Evolutionary conservation across 352 stramenopile genomes (phyloP), one percentile per base, ranked within the genome.

Genomic region (Proteromonas lacertae): DNA sequence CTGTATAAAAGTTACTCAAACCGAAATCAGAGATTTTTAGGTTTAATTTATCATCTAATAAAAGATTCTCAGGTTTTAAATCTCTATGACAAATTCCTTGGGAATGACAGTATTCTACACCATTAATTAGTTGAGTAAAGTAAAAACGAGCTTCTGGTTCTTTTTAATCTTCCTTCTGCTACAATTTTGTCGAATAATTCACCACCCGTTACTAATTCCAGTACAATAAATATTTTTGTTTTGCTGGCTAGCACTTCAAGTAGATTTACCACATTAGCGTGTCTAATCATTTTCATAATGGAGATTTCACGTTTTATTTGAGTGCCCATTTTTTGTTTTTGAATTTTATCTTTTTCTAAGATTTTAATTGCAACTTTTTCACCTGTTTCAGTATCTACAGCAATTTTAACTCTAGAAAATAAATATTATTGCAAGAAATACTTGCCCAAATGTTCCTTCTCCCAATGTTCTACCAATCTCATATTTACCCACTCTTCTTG

Each of bases 21-120:
- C 83, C 83, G 63, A 98, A 98, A 57, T 96, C 87, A 29, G 74
- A 89, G 53, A 96, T 94, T 56, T 97, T 96, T 13, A 98, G 53
- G 45, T 90, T 88, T 51, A 69, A 64, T 55, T 89, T 66, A 34
- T 80, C 60, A 42, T 93, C 80, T 17, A 94, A 55, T 20, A 94
- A 59, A 40, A 94, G 49, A 50, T 94, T 95, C 42, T 74, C 67
- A 38, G 73, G 71, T 55, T 91, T 94, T 26, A n/a, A n/a, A n/a
- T n/a, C n/a, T n/a, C n/a, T n/a, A n/a, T n/a, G n/a, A n/a, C n/a
- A n/a, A n/a, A n/a, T 77, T 42, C 82, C 82, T 53, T 88, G 88
- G 14, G 13, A 8, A 57, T 97, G 82, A 47, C 82, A 93, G 49
- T 92, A 95, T 40, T 67, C 56, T 24, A 94, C 75, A 32, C 80